Conservation (phyloP, 2,329 filamentous ascomycete species). For the Exophiala alcalophila region DNA sequence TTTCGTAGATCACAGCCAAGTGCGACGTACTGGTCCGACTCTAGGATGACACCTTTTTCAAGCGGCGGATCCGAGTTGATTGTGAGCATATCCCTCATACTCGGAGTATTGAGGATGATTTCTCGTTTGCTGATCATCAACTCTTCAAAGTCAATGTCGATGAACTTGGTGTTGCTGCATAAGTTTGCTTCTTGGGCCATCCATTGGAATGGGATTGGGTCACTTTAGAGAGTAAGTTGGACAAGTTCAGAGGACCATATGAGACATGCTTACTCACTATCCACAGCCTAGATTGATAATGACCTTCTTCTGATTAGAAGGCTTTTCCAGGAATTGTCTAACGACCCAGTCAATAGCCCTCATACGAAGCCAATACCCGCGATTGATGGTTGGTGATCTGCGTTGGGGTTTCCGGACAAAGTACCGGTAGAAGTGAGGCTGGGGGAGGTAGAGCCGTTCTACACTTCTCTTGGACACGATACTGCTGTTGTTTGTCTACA, state of each 20-base stretch:
- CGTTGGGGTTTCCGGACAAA: slow-evolving; percentile 83
- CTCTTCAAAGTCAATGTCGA: slow-evolving; percentile 30
- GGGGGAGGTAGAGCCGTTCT: slow-evolving; percentile 79
- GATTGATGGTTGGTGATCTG: slow-evolving; percentile 83
- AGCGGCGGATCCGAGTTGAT: slow-evolving; percentile 3
- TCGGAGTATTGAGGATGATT: slow-evolving; percentile 28
- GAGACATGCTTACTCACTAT: slow-evolving; percentile 29
- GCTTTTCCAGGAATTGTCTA: slow-evolving; percentile 64
- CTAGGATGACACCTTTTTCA: slow-evolving; percentile 20
- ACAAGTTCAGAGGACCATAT: not conserved
- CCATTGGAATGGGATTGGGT: slow-evolving; percentile 82
- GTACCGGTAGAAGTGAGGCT: slow-evolving; percentile 80
- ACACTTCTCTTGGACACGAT: slow-evolving; percentile 92
- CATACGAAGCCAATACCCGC: slow-evolving; percentile 84
- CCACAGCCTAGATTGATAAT: slow-evolving; percentile 31
- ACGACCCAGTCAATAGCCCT: slow-evolving; percentile 75
- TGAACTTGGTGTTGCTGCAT: slow-evolving; percentile 27
- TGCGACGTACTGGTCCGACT: slow-evolving; percentile 28
- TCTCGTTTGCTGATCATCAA: slow-evolving; percentile 30
- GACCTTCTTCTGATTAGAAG: slow-evolving; percentile 37
- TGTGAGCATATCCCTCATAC: slow-evolving; percentile 27
- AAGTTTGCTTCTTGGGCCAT: slow-evolving; percentile 62
- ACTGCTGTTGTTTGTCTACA: slow-evolving; percentile 80
- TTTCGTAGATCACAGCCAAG: slow-evolving; percentile 55
- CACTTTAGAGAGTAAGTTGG: slow-evolving; percentile 52